Percentiles rank a stretch among this genome's conserved stretches.
Conservation (phyloP, 2,329 filamentous ascomycete genomes). For the Lachnellula occidentalis region DNA sequence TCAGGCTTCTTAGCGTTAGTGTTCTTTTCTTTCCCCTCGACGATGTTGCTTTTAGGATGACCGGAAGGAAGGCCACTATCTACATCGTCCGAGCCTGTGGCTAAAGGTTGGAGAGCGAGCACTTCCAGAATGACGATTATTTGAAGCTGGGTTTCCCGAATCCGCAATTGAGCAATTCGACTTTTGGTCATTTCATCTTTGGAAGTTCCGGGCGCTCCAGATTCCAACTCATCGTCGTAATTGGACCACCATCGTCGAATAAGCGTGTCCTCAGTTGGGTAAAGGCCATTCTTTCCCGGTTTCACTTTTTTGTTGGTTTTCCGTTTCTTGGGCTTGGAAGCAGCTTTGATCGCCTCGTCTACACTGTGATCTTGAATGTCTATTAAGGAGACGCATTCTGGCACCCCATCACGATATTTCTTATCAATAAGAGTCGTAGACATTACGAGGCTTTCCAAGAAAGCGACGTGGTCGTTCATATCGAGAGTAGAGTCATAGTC, state of each 20-base stretch:
- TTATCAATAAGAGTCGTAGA: slow-evolving; percentile 66
- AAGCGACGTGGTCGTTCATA: slow-evolving; percentile 59
- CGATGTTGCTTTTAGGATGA: slow-evolving; percentile 24
- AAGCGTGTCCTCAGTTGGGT: slow-evolving; percentile 58
- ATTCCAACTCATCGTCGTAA: slow-evolving; percentile 49
- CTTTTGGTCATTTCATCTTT: slow-evolving; percentile 50
- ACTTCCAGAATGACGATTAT: slow-evolving; percentile 76
- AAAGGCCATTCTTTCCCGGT: slow-evolving; percentile 63
- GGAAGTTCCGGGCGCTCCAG: slow-evolving; percentile 35
- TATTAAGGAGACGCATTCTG: slow-evolving; percentile 53
- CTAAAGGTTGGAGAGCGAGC: slow-evolving; percentile 59
- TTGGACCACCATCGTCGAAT: slow-evolving; percentile 67
- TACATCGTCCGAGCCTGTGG: slow-evolving; percentile 31
- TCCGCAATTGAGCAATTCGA: slow-evolving; percentile 60
- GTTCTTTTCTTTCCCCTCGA: slow-evolving; percentile 20
- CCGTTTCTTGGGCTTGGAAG: slow-evolving; percentile 40
- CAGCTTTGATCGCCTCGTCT: slow-evolving; percentile 43
- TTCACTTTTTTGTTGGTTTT: slow-evolving; percentile 59
- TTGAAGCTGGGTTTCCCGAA: slow-evolving; percentile 74
- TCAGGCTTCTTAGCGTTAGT: slow-evolving; percentile 37
- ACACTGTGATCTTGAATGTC: slow-evolving; percentile 44
- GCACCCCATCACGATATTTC: slow-evolving; percentile 70
- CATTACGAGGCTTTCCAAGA: slow-evolving; percentile 64
- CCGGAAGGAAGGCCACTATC: slow-evolving; percentile 28
- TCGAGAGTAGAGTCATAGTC: slow-evolving; percentile 55